Evolutionary conservation across 2,329 filamentous ascomycete species (phyloP), one percentile per base, ranked within the genome.

Genomic region (Paecilomyces sp.): DNA sequence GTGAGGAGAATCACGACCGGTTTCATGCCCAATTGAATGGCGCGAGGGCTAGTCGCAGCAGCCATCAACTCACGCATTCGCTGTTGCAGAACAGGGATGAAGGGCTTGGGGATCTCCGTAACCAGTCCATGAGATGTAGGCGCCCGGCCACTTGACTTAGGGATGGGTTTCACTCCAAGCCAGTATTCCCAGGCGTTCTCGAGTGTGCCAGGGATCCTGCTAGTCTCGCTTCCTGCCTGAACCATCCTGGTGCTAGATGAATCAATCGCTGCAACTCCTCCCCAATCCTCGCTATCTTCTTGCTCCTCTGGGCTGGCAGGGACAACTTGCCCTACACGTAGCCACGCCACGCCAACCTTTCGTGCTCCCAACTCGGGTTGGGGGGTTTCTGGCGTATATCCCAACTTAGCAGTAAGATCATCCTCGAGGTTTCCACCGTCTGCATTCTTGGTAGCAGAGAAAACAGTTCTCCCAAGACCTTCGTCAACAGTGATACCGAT

Each of bases 401-500:
- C 65, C 65, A 80, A 67, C 63, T 76, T 74, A 60, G 69, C 65
- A 50, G 69, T 83, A 31, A 84, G 77, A 65, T 96, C 92, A 60
- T 96, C 91, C 33, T 93, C 86, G 54, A 87, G 85, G 2, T 83
- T 80, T 11, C 83, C 84, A 57, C 84, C 82, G 12, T 83, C 83
- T 3, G 78, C 75, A 2, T 78, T 75, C n/a, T 71, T 69, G 13
- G 80, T 77, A 3, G 85, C 80, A 68, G 95, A 89, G 64, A 92
- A 92, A 3, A 97, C 81, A 2, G 90, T 89, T 60, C 88, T 85
- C 2, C 92, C 93, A 1, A 97, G 82, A 57, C 88, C 86, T 57
- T 92, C 90, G 68, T 99, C 93, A 30, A 99, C 87, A 2, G 91
- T 88, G 12, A 99, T 88, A 18, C 90, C 92, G 58, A 99, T 87